Base-by-base conservation (phyloP, 176 grass and related monocot species). In the Carex myosuroides region DNA sequence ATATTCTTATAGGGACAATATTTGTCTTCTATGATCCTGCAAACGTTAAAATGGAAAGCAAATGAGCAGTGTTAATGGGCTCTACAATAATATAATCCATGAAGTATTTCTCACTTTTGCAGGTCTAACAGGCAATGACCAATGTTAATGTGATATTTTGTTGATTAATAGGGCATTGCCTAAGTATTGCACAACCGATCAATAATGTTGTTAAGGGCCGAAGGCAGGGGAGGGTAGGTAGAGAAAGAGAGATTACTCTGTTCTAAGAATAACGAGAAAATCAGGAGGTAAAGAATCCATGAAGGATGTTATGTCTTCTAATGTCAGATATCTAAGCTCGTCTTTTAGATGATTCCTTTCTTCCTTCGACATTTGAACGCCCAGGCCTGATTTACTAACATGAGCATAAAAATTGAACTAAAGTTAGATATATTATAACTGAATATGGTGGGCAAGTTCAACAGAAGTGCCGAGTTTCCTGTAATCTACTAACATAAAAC, bases 221-320 rank as follows among this genome's bases (percentile, higher is more conserved):
- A 50, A 11, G 10, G 46, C 46, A 50, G 46, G 46, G 46, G 46
- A 50, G 1, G 46, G 22, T 9, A 20, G 16, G 13, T 54, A 74
- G 44, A 74, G 54, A 87, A 26, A 55, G 13, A 60, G 41, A 85
- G 12, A 50, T 82, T 98, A 98, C 95, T 94, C 92, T 76, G 91
- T 98, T 74, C 95, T 83, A 35, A 98, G 87, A 68, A 98, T 93
- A 65, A 84, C 12, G 72, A 93, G 70, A 70, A 98, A 94, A 72
- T 98, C 95, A 10, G 82, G 84, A n/a, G 92, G 95, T 79, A 98
- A 87, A 46, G 89, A 94, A 87, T 98, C 92, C 89, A 91, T 88
- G 82, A 98, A 98, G 55, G 92, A 91, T 58, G 92, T 92, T 80
- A 98, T 91, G 78, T 94, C 95, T 79, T 94, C 95, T 81, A 94